Base-by-base conservation (phyloP, 495 filamentous ascomycete genomes). In the Wilcoxina mikolae region DNA sequence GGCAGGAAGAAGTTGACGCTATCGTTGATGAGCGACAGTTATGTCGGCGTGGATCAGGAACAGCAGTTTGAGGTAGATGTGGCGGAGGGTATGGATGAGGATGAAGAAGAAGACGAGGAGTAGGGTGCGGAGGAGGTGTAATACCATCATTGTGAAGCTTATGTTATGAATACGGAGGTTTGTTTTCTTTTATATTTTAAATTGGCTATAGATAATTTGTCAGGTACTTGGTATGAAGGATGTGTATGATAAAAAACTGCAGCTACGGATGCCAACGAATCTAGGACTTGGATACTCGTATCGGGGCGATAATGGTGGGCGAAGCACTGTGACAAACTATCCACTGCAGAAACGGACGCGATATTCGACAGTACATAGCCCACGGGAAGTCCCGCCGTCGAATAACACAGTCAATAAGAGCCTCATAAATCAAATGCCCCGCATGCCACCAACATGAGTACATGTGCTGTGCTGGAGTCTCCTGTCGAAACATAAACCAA, bases 21-120 rank as follows among this genome's bases (percentile, higher is more conserved):
- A 53, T 94, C 85, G 69, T 73, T 96, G 68, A 94, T 99, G 87
- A 86, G 91, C 67, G 91, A 99, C 70, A 94, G 87, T 68, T 99
- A 65, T 69, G 78, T 95, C 17, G 93, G 93, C 4, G 88, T 99
- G 41, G 91, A 99, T 72, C 91, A 96, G 67, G 91, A 91, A 52
- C 91, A 89, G 29, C 78, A 78, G 1, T 95, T 99, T 65, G 81
- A 76, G 44, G 81, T 96, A 27, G 81, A 73, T 50, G 91, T 82
- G 18, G 86, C 81, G 12, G 90, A 96, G 68, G 88, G 87, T 2
- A 89, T 89, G 87, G 91, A 96, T 53, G 88, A 94, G 56, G 88
- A 94, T 67, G 84, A 87, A 24, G 84, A 85, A 1, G 84, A 85
- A 39, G 85, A 88, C 31, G 83, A 87, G 4, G 83, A 83, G 46